Evolutionary conservation across 2,329 filamentous ascomycete species (phyloP), one percentile per base, ranked within the genome.

Genomic region (Gaeumannomyces tritici): DNA sequence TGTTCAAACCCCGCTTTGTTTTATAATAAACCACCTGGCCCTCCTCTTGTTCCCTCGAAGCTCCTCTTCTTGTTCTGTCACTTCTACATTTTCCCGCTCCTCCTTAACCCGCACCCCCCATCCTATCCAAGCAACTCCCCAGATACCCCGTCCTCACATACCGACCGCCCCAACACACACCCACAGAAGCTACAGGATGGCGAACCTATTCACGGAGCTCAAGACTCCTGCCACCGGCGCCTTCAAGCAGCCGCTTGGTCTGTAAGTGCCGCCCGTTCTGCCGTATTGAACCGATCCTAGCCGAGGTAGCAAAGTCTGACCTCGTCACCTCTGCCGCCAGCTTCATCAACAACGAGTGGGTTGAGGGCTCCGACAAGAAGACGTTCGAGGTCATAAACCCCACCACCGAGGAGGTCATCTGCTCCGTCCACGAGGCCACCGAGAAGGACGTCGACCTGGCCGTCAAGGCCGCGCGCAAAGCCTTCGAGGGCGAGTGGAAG

Each of bases 321-420:
- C 27, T 54, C 27, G 54, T 58, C 11, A 2, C 29, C 57, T 35
- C 21, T 47, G 9, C 9, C 8, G 26, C 12, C 70, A 91, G 89
- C 65, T 95, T 91, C 83, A 95, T 96, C 84, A 93, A 95, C 84
- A 93, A 93, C 76, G 89, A 97, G 77, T 97, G 88, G 79, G 85
- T 96, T 67, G 86, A 89, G 76, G 83, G 86, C 73, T 87, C 89
- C 66, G 90, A 96, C 70, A 92, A 92, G 79, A 89, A 91, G 84
- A 92, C 88, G 68, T 95, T 96, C 73, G 91, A 96, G 78, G 89
- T 92, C 75, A 88, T 95, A 82, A 96, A 96, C 84, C 92, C 92
- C 64, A 72, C 88, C 67, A 91, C 85, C 67, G 93, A 96, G 77
- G 87, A 92, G 76, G 85, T 91, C 72, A 96, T 96, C 80, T 84